A percentile compares a stretch with the other conserved stretches of the same genome.
These are phyloP conservation scores for Epichloe aotearoae DNA, from an alignment of 2,329 filamentous ascomycete genomes.

Conservation along the genomic window DNA sequence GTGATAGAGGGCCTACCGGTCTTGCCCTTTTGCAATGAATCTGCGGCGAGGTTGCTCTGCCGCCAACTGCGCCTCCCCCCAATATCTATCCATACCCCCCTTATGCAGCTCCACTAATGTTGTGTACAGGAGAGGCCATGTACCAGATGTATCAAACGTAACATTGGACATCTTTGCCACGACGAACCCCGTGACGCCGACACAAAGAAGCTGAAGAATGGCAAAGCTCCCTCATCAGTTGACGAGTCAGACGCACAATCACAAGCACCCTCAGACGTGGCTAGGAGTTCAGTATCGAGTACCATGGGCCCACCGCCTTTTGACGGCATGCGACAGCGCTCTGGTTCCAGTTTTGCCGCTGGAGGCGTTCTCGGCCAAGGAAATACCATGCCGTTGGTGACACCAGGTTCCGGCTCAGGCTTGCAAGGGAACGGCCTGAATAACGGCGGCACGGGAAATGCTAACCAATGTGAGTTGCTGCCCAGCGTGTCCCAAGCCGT, in stretches of 20 bases:
- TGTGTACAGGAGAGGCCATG: conserved; percentile 72
- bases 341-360: conserved; percentile 28
- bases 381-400: conserved; percentile 53
- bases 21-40: neutral
- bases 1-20: neutral
- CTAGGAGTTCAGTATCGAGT: conserved; percentile 41
- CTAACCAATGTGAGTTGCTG: conserved; percentile 53
- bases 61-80: neutral
- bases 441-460: conserved; percentile 40
- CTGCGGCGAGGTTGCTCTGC: neutral
- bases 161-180: conserved; percentile 96
- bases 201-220: conserved; percentile 63
- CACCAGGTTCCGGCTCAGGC: conserved; percentile 55
- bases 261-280: conserved; percentile 28
- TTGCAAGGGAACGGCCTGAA: conserved; percentile 45
- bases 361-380: conserved; percentile 32
- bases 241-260: conserved; percentile 48
- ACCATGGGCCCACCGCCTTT: conserved; percentile 41
- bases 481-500: conserved; percentile 3
- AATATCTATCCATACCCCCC: conserved; percentile 1
- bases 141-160: conserved; percentile 93
- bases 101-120: conserved; percentile 14
- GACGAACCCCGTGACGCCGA: conserved; percentile 85
- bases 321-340: conserved; percentile 21
- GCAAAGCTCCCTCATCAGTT: conserved; percentile 26